These are phyloP conservation scores for Elsinoe perseae DNA, from an alignment of 2,329 filamentous ascomycete species.

Conservation along the genomic window DNA sequence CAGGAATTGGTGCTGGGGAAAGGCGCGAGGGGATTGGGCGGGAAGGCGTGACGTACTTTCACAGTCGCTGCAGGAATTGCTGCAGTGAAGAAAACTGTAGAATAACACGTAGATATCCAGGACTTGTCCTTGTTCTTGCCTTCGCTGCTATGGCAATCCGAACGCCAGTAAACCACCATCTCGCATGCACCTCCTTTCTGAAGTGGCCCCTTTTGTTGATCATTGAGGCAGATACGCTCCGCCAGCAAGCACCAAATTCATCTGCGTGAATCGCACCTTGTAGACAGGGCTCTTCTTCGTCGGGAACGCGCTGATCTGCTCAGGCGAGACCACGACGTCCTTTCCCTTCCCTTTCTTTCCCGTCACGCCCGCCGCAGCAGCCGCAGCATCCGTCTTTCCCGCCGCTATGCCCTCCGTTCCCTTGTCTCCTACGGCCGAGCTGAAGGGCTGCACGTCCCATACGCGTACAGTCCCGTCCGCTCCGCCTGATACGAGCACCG, in stretches of 20 bases:
- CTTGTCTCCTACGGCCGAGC: constrained; percentile 32
- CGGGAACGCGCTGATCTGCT: constrained; percentile 89
- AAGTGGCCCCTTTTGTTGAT: background rate
- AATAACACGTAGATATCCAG: background rate
- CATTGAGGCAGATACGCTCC: constrained; percentile 55
- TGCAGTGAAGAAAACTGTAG: background rate
- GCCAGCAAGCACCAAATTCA: constrained; percentile 86
- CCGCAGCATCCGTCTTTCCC: constrained; percentile 47
- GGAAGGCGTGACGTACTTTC: background rate
- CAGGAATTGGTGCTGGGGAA: constrained; percentile 14
- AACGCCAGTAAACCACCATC: background rate
- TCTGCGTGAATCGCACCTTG: constrained; percentile 86
- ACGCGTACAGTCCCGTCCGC: constrained; percentile 87
- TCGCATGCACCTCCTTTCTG: background rate
- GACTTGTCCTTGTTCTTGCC: background rate
- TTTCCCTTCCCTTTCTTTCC: constrained; percentile 57
- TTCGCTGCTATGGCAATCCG: background rate
- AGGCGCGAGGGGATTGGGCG: background rate
- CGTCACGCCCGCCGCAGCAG: constrained; percentile 34
- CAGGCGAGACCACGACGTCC: constrained; percentile 80
- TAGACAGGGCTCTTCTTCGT: constrained; percentile 95
- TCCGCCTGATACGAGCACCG: constrained; percentile 79
- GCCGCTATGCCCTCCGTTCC: constrained; percentile 44
- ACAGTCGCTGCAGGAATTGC: background rate
- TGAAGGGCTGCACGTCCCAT: constrained; percentile 74